Evolutionary conservation across 352 stramenopile species (phyloP).

Genomic region (Phytophthora chlamydospora): DNA sequence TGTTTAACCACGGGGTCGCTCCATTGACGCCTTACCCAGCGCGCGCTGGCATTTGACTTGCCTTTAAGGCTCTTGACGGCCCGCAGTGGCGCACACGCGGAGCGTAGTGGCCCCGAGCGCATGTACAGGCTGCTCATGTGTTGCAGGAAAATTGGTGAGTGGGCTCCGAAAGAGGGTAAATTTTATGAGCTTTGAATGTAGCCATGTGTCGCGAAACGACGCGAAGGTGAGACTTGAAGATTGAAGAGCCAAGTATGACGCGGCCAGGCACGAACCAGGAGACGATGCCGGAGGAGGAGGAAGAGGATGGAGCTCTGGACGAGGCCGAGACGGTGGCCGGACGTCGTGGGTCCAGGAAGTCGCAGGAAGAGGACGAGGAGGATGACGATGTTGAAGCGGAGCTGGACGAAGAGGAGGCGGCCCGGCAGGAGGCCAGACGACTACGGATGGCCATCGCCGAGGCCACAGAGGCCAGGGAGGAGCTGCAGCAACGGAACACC

Average conservation of each 20-base stretch:
- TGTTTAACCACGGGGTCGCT: slow-evolving; percentile 86
- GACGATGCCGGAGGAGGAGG: slow-evolving; percentile 9
- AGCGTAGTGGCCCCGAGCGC: slow-evolving; percentile 11
- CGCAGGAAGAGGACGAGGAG: slow-evolving; percentile 23
- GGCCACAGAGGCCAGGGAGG: slow-evolving; percentile 56
- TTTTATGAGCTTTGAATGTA: background rate
- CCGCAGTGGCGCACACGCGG: slow-evolving; percentile 27
- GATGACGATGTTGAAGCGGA: slow-evolving; percentile 18
- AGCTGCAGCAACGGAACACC: slow-evolving; percentile 78
- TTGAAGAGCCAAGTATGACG: background rate
- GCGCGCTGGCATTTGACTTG: slow-evolving; percentile 84
- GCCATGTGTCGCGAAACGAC: slow-evolving; percentile 23
- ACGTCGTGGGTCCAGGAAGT: slow-evolving; percentile 5
- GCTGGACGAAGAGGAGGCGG: slow-evolving; percentile 57
- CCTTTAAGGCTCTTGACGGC: slow-evolving; percentile 81
- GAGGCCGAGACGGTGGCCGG: background rate
- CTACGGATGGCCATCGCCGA: slow-evolving; percentile 62
- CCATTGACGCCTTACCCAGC: slow-evolving; percentile 87
- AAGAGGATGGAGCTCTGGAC: background rate
- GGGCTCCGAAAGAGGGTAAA: too few relatives aligned
- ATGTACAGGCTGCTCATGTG: slow-evolving; percentile 34
- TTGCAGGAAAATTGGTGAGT: too few relatives aligned
- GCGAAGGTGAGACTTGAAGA: background rate
- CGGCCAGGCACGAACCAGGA: slow-evolving; percentile 4
- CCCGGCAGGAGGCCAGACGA: slow-evolving; percentile 41